Percentiles rank a stretch among this genome's conserved stretches.
Evolutionary conservation across 2,329 filamentous ascomycete species (phyloP).

Genomic region (Escovopsis sp.): DNA sequence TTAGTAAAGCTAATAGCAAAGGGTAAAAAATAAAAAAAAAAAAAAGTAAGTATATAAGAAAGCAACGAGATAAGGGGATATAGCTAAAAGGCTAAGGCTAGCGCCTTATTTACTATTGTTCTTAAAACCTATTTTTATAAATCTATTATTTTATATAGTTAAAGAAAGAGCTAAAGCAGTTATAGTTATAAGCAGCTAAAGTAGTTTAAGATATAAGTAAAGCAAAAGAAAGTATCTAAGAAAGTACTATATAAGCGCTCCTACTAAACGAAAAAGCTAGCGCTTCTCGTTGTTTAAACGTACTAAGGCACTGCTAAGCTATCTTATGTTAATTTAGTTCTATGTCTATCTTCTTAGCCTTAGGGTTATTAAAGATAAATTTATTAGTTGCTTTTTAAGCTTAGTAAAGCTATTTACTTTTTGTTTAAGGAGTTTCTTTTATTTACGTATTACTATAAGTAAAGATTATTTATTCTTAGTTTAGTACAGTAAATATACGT

Average conservation of each 20-base stretch:
- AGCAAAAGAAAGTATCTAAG: too few species aligned
- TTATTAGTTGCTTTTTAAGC: not conserved
- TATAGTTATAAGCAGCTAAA: not conserved
- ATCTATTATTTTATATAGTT: too few species aligned
- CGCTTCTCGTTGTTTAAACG: not conserved
- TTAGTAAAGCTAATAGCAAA: not conserved
- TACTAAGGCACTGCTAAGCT: not conserved
- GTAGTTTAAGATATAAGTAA: not conserved
- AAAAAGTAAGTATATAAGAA: too few species aligned
- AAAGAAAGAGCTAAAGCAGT: too few species aligned
- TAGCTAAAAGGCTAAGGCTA: too few species aligned
- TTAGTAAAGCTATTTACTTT: not conserved
- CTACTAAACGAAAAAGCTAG: too few species aligned
- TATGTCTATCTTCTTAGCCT: not conserved
- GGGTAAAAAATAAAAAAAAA: not conserved
- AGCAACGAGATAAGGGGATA: too few species aligned
- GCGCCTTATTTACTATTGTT: too few species aligned
- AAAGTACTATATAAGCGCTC: too few species aligned
- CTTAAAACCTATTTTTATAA: too few species aligned
- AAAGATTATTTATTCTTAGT: too few species aligned
- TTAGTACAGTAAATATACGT: too few species aligned
- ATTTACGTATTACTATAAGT: not conserved
- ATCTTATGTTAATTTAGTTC: not conserved
- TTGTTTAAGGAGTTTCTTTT: not conserved
- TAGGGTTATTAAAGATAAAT: not conserved